Evolutionary conservation across 176 grass and related monocot genomes (phyloP), one percentile per base, ranked within the genome.

Genomic region (Cymbopogon citratus): DNA sequence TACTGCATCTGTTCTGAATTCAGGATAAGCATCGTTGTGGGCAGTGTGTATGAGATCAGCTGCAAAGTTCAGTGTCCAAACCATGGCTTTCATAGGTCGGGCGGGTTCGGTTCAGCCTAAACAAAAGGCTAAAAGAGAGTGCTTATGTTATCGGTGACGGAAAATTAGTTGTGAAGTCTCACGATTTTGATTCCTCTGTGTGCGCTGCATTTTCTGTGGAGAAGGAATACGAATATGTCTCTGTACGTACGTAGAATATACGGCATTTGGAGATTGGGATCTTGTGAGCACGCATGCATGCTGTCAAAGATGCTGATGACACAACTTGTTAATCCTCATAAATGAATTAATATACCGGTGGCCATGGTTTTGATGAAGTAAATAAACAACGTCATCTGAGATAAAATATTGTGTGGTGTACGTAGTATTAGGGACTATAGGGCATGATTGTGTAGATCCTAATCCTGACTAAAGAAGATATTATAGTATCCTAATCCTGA

Each of bases 221-320:
- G 23, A 18, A 61, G 13, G 33, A 61, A 39, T 26, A 49, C 4
- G 46, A 54, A 29, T 67, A 75, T n/a, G 56, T 74, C 1, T 54
- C 8, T 34, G 2, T 0, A 8, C 0, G 16, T 49, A 3, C 3
- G 12, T 24, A 31, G 51, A 64, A 76, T 72, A 56, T 56, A 3
- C 19, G 52, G 39, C 12, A 41, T 69, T 63, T 71, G 24, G 68
- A n/a, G 33, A 71, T 40, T 31, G 56, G 40, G 14, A 85, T 56
- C 21, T 28, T 63, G 51, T 54, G 49, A n/a, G 19, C 12, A 25
- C 28, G 24, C 29, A 24, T 21, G 24, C 29, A 24, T 21, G 48
- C 12, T 38, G 67, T 21, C 81, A 43, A 63, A 27, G 62, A 44
- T 76, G 76, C 28, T 81, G 71, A 56, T 81, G 71, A 56, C 63